Conservation (phyloP, 1,139 yeast species). For the Debaryomyces coudertii region DNA sequence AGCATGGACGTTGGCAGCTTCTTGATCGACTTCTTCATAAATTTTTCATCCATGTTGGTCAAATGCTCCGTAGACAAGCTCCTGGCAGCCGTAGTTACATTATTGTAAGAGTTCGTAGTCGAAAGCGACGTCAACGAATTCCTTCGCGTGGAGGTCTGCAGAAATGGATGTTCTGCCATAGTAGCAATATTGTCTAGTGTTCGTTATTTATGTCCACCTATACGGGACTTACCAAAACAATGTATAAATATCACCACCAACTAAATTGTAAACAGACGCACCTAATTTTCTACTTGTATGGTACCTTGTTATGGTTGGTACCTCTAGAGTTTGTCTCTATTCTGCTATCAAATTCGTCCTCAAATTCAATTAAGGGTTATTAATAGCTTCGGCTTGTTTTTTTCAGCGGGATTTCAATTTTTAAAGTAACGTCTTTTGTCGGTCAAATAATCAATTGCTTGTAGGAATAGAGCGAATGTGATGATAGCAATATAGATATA, state of each 20-base stretch:
- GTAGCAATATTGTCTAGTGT: background rate
- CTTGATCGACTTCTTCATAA: slow-evolving; percentile 36
- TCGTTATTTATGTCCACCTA: background rate
- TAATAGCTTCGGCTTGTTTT: background rate
- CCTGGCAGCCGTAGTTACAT: slow-evolving; percentile 22
- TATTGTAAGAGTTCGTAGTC: slow-evolving; percentile 21
- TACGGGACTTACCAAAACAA: background rate
- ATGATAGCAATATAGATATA: slow-evolving; percentile 2
- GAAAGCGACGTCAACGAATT: slow-evolving; percentile 38
- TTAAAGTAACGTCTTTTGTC: background rate
- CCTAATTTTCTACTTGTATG: background rate
- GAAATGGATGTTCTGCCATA: slow-evolving; percentile 5
- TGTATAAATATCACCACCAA: too few species aligned
- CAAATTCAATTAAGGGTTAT: slow-evolving; percentile 1
- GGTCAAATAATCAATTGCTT: background rate
- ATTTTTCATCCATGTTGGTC: slow-evolving; percentile 41
- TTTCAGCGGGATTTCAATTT: background rate
- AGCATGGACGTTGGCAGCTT: slow-evolving; percentile 16
- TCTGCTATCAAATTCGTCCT: background rate
- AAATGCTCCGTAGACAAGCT: slow-evolving; percentile 46
- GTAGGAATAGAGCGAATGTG: slow-evolving; percentile 3
- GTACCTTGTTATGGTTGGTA: background rate
- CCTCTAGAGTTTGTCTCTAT: background rate
- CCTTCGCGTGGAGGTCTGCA: background rate
- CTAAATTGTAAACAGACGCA: background rate